Base-by-base conservation (phyloP, 2,329 filamentous ascomycete genomes). In the Diplodia intermedia region DNA sequence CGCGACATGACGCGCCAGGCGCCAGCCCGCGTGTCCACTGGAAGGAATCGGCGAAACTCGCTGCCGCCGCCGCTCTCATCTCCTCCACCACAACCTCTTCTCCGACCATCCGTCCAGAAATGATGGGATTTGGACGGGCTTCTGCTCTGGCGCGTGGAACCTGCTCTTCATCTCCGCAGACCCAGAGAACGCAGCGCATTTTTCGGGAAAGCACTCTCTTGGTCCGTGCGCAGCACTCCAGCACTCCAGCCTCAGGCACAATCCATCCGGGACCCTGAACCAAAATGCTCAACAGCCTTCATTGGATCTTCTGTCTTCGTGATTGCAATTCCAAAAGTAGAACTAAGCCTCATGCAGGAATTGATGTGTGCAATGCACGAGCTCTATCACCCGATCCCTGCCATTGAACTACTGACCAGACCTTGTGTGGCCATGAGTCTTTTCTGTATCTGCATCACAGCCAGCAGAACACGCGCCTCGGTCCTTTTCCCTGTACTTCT, bases 1-100 rank as follows among this genome's bases (percentile, higher is more conserved):
- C 65, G 65, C 53, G 65, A 47, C 43, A 36, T 29, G 15, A 54
- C 65, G 65, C 40, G 65, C 43, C 43, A 26, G 43, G 43, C 29
- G 65, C 15, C 62, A 38, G 47, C 18, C 11, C 33, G 29, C 38
- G 52, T 38, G 40, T 40, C 55, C 26, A 49, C 49, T 53, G 63
- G 23, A 49, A 9, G 18, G 33, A n/a, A 47, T 47, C 12, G 38
- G 6, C 54, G 43, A 47, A 47, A 55, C 52, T 55, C 23, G 31
- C 29, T 29, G 31, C 23, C 18, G 26, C 29, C 52, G 31, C 23
- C 18, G 26, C 52, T 12, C 57, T 40, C 29, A 36, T 12, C 29
- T 26, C 26, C 18, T 20, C 29, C 26, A 18, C 40, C 18, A 8
- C 43, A n/a, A 47, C 43, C 43, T 47, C 18, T 47, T 36, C 33